A percentile compares a stretch with the other conserved stretches of the same genome.
These are phyloP conservation scores for Micromonas pusilla DNA, from an alignment of 139 green algal species.

Conservation along the genomic window DNA sequence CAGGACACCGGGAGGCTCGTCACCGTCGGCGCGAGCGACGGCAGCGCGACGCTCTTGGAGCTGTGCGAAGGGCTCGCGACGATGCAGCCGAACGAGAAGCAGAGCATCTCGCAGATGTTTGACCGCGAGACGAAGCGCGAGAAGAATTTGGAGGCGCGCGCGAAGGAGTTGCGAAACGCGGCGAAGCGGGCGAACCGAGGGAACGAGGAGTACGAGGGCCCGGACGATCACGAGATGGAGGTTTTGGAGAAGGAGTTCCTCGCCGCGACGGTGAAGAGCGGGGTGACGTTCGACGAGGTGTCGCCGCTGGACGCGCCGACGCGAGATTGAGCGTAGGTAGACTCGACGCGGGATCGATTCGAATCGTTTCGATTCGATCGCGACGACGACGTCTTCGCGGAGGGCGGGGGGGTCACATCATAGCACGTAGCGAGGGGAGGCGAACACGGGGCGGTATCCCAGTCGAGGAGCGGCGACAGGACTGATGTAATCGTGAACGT, in stretches of 20 bases:
- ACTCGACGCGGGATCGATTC: no score
- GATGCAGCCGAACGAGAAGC: conserved; percentile 73
- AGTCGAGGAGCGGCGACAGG: no score
- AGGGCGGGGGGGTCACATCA: no score
- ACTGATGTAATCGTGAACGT: no score
- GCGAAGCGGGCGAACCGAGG: conserved; percentile 10
- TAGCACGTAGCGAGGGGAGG: no score
- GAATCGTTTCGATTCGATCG: no score
- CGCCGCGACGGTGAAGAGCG: not conserved
- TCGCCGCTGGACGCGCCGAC: not conserved
- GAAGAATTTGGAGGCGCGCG: conserved; percentile 85
- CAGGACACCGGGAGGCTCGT: conserved; percentile 50
- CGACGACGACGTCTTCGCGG: no score
- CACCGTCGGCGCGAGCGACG: conserved; percentile 60
- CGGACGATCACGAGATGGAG: no score
- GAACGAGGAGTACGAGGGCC: not conserved
- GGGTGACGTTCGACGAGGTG: not conserved
- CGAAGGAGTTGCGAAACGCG: conserved; percentile 75
- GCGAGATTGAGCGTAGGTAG: no score
- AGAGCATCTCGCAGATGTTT: conserved; percentile 57
- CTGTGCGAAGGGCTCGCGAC: conserved; percentile 61
- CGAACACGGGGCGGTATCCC: no score
- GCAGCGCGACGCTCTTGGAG: conserved; percentile 64
- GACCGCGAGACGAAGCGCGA: conserved; percentile 62
- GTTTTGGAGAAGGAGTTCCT: not conserved